Evolutionary conservation across 257 asterid species (phyloP).

Genomic region (Solanum ossicruentum): DNA sequence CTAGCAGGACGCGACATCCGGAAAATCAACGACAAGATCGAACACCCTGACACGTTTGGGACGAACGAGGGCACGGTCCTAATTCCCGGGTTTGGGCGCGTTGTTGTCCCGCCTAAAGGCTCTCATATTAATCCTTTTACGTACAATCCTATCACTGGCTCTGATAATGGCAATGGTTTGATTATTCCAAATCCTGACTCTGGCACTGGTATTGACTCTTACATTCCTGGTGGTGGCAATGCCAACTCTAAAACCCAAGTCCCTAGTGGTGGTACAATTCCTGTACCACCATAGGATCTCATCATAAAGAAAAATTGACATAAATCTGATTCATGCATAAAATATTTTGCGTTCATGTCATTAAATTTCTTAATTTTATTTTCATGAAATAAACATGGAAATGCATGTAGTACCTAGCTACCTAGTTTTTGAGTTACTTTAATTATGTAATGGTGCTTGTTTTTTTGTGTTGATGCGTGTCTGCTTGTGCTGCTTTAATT

Average conservation of each 20-base stretch:
- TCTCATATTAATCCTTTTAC: slow-evolving; percentile 14
- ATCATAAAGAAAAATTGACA: not conserved
- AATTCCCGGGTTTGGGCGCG: slow-evolving; percentile 61
- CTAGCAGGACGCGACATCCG: not conserved
- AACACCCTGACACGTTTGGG: slow-evolving; percentile 1
- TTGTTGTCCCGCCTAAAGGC: slow-evolving; percentile 31
- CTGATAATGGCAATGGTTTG: slow-evolving; percentile 14
- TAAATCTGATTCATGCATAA: not conserved
- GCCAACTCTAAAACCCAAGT: slow-evolving; percentile 23
- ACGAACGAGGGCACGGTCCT: slow-evolving; percentile 42
- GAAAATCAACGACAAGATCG: not conserved
- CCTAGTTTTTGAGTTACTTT: not conserved
- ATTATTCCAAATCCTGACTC: not conserved
- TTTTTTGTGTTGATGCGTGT: not conserved
- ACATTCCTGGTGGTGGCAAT: slow-evolving; percentile 3
- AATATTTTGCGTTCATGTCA: not conserved
- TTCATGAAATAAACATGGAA: not conserved
- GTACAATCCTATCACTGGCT: slow-evolving; percentile 60
- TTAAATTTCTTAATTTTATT: slow-evolving; percentile 11
- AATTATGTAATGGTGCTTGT: not conserved
- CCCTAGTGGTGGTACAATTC: slow-evolving; percentile 3
- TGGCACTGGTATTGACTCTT: not conserved
- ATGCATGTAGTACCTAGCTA: not conserved
- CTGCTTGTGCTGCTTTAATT: not conserved
- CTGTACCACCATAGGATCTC: slow-evolving; percentile 25